Base-by-base conservation (phyloP, 2,329 filamentous ascomycete genomes). In the Fusarium nanum region DNA sequence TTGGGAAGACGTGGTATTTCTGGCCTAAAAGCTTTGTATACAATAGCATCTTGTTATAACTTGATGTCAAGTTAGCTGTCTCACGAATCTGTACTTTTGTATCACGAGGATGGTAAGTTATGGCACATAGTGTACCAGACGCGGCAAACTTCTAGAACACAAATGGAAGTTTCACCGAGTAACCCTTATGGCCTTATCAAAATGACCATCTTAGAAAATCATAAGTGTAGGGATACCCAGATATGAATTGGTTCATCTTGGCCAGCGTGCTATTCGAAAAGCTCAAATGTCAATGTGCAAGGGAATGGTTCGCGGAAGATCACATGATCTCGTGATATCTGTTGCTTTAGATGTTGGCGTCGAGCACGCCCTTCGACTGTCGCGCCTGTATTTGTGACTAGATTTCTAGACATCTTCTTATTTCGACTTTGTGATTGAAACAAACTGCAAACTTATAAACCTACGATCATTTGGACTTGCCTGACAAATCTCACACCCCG, bases 261-360 rank as follows among this genome's bases (percentile, higher is more conserved):
- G 20, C 11, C 18, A 7, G 16, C 5, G 27, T 27, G 14, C 11
- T 27, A 7, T 23, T 22, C 9, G 12, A 45, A 25, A n/a, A 32
- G 23, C 28, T 22, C 23, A 22, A 10, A 34, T 41, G 11, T 42
- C 9, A 14, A 16, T 2, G 16, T n/a, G 18, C 20, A 23, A n/a
- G n/a, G 32, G 20, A 10, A 34, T 16, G 23, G 16, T 18, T 16
- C 22, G 32, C 23, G n/a, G 10, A 18, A 28, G 12, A 49, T 76
- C 74, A 76, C 74, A 74, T 76, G 74, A 76, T 64, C 58, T 68
- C 70, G 73, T 60, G 74, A 74, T 74, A 23, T 64, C 73, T 75
- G 73, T 75, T 75, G 73, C 74, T 76, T 58, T 76, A 22, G 74
- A 76, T 75, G 59, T 76, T 56, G 68, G 55, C 52, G 54, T 59